Conservation (phyloP, 1,284 basidiomycete species). For the Apiotrichum sp. region DNA sequence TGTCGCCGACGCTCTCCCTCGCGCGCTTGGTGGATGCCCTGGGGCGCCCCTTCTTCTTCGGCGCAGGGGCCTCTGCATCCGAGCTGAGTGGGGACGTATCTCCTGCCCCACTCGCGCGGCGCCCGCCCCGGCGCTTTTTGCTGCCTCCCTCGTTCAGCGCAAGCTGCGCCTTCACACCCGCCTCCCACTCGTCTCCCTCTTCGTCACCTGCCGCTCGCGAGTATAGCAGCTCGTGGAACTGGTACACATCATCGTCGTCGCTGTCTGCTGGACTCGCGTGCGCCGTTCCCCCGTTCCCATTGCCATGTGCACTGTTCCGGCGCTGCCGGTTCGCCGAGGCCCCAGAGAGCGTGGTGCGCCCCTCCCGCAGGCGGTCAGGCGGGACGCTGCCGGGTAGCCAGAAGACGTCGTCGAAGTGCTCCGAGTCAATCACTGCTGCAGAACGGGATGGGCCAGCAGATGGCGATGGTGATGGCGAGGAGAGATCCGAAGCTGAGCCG, state of each 20-base stretch:
- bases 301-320: no score
- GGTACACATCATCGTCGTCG: slow-evolving; percentile 4
- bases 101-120: background rate
- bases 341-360: background rate
- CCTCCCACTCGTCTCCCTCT: slow-evolving; percentile 11
- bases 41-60: background rate
- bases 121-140: background rate
- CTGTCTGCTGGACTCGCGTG: background rate
- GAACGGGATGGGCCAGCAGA: slow-evolving; percentile 3
- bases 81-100: slow-evolving; percentile 4
- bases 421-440: slow-evolving; percentile 11
- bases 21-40: slow-evolving; percentile 1
- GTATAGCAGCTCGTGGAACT: slow-evolving; percentile 7
- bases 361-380: background rate
- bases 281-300: no score
- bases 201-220: slow-evolving; percentile 7
- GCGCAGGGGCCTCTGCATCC: background rate
- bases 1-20: slow-evolving; percentile 6
- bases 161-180: slow-evolving; percentile 9
- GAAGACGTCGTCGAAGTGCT: slow-evolving; percentile 15
- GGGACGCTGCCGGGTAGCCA: slow-evolving; percentile 11
- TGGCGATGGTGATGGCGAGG: slow-evolving; percentile 7
- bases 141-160: background rate
- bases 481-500: slow-evolving; percentile 10
- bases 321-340: background rate